Conservation (phyloP, 495 filamentous ascomycete species). For the Penicillium antarcticum region DNA sequence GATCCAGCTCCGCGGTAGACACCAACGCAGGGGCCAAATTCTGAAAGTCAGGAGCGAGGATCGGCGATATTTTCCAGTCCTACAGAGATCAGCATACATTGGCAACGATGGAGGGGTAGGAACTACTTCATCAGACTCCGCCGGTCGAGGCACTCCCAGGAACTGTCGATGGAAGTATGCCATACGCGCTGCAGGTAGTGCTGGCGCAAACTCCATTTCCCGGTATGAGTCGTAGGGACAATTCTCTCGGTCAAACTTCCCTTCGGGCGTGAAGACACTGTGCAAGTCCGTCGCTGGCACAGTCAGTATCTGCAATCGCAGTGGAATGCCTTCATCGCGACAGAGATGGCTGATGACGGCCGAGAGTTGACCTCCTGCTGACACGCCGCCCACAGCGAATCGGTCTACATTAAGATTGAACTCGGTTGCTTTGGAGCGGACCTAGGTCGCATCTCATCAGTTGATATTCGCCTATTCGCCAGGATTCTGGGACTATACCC, state of each 20-base stretch:
- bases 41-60: constrained; percentile 29
- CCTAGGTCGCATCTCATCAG: constrained; percentile 12
- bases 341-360: constrained; percentile 36
- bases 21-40: constrained; percentile 44
- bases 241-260: constrained; percentile 31
- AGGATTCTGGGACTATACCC: constrained; percentile 18
- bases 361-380: constrained; percentile 39
- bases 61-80: constrained; percentile 42
- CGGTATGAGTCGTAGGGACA: constrained; percentile 37
- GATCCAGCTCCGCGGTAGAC: constrained; percentile 43
- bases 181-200: constrained; percentile 35
- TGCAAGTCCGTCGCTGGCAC: constrained; percentile 39
- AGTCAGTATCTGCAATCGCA: constrained; percentile 32
- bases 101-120: not conserved
- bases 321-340: constrained; percentile 31
- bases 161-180: constrained; percentile 39
- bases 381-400: constrained; percentile 32
- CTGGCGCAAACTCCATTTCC: constrained; percentile 38
- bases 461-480: not conserved
- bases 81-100: constrained; percentile 7
- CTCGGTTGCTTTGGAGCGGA: constrained; percentile 29
- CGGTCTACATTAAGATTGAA: constrained; percentile 31
- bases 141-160: constrained; percentile 33
- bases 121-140: constrained; percentile 28
- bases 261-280: constrained; percentile 29